A percentile compares a stretch with the other conserved stretches of the same genome.
phyloP scores from a whole-genome alignment of 1,139 yeast species.

The Kluyveromyces sp. region DNA sequence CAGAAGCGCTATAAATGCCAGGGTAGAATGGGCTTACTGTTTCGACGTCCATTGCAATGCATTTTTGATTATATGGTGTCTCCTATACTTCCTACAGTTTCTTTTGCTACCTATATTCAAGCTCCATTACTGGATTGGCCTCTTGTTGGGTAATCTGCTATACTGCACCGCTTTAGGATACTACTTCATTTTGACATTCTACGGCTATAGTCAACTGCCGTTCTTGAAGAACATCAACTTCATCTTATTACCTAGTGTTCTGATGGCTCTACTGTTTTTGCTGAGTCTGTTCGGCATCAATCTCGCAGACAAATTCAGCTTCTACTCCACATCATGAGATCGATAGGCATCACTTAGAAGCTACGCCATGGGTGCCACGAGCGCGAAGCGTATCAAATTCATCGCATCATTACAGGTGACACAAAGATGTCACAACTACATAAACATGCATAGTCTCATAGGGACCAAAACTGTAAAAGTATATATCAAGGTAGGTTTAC shows the following conservation, averaged over 20 bases:
- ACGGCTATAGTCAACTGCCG: constrained; percentile 83
- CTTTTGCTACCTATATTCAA: constrained; percentile 65
- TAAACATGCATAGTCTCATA: background rate
- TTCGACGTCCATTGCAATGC: constrained; percentile 91
- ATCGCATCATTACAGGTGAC: background rate
- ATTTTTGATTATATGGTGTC: constrained; percentile 72
- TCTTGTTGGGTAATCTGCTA: constrained; percentile 69
- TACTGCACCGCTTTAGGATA: constrained; percentile 68
- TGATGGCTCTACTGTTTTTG: constrained; percentile 51
- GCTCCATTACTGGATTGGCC: constrained; percentile 54
- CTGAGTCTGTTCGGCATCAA: constrained; percentile 60
- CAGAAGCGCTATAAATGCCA: constrained; percentile 39
- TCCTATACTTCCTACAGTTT: constrained; percentile 70
- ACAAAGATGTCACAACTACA: background rate
- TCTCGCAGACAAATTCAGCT: constrained; percentile 22
- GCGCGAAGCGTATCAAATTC: too few species aligned
- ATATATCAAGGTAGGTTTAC: too few species aligned
- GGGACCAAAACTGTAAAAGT: too few species aligned
- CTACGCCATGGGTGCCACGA: too few species aligned
- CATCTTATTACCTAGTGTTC: constrained; percentile 50
- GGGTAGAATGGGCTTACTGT: constrained; percentile 89
- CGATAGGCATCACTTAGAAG: too few species aligned
- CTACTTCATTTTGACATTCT: constrained; percentile 72
- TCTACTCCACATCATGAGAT: constrained; percentile 13
- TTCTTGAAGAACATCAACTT: constrained; percentile 59